phyloP scores from a whole-genome alignment of 257 asterid genomes.

The Ophiorrhiza pumila region DNA sequence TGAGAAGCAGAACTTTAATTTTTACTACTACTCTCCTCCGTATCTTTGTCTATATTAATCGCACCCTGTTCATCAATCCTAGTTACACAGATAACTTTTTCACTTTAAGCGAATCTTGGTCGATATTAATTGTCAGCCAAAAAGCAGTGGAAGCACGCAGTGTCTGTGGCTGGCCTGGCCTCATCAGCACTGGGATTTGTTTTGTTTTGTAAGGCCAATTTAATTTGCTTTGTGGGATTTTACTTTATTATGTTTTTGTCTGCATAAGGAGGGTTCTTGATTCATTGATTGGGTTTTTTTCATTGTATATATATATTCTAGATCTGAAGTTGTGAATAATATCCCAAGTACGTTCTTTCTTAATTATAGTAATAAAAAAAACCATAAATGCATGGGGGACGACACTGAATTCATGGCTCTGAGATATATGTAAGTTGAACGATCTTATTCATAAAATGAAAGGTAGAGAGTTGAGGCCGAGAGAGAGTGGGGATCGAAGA shows the following conservation, averaged over 20 bases:
- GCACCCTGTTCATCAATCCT: slow-evolving; percentile 6
- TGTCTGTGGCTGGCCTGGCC: neutral
- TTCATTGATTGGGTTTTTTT: neutral
- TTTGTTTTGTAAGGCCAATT: slow-evolving; percentile 4
- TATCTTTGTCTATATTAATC: slow-evolving; percentile 18
- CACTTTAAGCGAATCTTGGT: slow-evolving; percentile 23
- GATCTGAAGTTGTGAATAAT: neutral
- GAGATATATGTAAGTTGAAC: slow-evolving; percentile 17
- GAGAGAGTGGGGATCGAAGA: neutral
- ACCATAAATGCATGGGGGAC: slow-evolving; percentile 22
- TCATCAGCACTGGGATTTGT: slow-evolving; percentile 11
- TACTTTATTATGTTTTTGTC: neutral
- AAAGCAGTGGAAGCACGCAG: neutral
- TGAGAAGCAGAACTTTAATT: neutral
- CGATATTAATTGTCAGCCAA: slow-evolving; percentile 20
- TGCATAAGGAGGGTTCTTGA: neutral
- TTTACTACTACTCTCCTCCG: slow-evolving; percentile 13
- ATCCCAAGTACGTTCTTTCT: neutral
- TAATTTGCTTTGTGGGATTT: neutral
- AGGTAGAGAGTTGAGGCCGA: neutral
- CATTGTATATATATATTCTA: neutral
- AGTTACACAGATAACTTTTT: slow-evolving; percentile 8
- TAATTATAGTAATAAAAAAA: neutral
- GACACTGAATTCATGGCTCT: slow-evolving; percentile 31
- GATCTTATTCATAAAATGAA: slow-evolving; percentile 22